phyloP scores from a whole-genome alignment of 2,329 filamentous ascomycete species.

The Fusarium phyllophilum region DNA sequence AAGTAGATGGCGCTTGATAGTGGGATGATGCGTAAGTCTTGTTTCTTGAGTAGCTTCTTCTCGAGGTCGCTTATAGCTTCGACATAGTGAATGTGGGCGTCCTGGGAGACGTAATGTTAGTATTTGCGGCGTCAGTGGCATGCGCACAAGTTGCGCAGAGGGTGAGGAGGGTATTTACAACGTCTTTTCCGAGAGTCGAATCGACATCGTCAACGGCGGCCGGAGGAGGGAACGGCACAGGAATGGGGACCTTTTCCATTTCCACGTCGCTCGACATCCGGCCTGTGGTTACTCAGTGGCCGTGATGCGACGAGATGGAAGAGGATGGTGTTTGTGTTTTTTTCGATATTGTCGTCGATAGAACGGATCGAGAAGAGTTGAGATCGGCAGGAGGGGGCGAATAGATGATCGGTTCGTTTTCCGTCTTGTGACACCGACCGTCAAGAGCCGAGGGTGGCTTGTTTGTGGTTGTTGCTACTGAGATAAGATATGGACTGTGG shows the following conservation, averaged over 20 bases:
- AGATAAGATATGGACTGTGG: slow-evolving; percentile 7
- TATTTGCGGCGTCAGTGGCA: neutral
- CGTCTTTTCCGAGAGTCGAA: slow-evolving; percentile 41
- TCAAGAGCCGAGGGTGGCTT: neutral
- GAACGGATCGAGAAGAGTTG: neutral
- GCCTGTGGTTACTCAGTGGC: slow-evolving; percentile 21
- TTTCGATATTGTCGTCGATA: neutral
- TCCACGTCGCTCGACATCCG: slow-evolving; percentile 34
- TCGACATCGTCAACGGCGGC: slow-evolving; percentile 43
- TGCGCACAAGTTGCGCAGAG: slow-evolving; percentile 2
- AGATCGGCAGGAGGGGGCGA: slow-evolving; percentile 24
- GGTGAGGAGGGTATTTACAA: slow-evolving; percentile 23
- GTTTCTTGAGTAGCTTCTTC: slow-evolving; percentile 62
- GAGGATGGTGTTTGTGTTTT: slow-evolving; percentile 1
- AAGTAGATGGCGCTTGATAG: slow-evolving; percentile 72
- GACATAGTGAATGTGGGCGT: slow-evolving; percentile 32
- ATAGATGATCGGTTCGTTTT: neutral
- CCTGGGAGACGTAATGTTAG: slow-evolving; percentile 31
- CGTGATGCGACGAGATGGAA: slow-evolving; percentile 10
- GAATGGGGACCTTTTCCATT: slow-evolving; percentile 35
- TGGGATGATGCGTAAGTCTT: slow-evolving; percentile 72
- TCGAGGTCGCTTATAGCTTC: slow-evolving; percentile 45
- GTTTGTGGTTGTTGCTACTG: neutral
- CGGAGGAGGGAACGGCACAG: slow-evolving; percentile 41
- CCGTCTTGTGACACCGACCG: slow-evolving; percentile 7